phyloP scores from a whole-genome alignment of 352 stramenopile species.

The Blastocystis sp. region DNA sequence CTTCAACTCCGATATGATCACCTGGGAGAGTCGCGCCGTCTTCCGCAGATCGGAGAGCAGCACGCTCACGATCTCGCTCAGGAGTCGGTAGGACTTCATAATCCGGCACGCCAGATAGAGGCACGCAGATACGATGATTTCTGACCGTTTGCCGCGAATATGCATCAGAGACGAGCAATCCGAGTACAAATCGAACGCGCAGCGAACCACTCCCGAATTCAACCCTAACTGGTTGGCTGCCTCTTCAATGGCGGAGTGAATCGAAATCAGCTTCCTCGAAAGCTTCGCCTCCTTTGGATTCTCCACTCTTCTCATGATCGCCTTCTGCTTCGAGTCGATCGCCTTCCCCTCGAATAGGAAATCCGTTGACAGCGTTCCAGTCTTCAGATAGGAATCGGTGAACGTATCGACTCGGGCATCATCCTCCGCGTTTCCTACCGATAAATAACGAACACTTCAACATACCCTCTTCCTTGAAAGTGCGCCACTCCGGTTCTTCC shows the following conservation, averaged over 20 bases:
- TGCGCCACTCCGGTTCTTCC: conserved; percentile 52
- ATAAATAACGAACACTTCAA: background rate
- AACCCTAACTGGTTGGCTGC: conserved; percentile 34
- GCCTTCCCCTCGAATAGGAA: conserved; percentile 42
- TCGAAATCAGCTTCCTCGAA: conserved; percentile 12
- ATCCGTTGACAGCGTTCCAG: conserved; percentile 31
- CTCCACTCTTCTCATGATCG: conserved; percentile 13
- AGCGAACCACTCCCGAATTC: background rate
- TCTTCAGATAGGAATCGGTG: conserved; percentile 16
- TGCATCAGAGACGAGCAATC: conserved; percentile 60
- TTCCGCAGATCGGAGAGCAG: conserved; percentile 40
- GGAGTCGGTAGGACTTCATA: conserved; percentile 17
- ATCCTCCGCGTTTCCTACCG: conserved; percentile 47
- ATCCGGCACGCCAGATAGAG: conserved; percentile 59
- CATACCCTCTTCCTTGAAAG: conserved; percentile 61
- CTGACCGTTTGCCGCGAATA: conserved; percentile 55
- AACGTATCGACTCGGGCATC: conserved; percentile 37
- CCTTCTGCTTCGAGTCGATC: background rate
- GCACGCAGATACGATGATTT: conserved; percentile 57
- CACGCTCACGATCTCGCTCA: conserved; percentile 45
- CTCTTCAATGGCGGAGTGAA: conserved; percentile 49
- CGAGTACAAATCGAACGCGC: conserved; percentile 58
- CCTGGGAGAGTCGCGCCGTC: conserved; percentile 35
- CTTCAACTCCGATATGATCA: conserved; percentile 63
- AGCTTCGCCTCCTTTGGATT: conserved; percentile 6